These are phyloP conservation scores for Stereum hirsutum DNA, from an alignment of 1,284 basidiomycete genomes.

Conservation along the genomic window DNA sequence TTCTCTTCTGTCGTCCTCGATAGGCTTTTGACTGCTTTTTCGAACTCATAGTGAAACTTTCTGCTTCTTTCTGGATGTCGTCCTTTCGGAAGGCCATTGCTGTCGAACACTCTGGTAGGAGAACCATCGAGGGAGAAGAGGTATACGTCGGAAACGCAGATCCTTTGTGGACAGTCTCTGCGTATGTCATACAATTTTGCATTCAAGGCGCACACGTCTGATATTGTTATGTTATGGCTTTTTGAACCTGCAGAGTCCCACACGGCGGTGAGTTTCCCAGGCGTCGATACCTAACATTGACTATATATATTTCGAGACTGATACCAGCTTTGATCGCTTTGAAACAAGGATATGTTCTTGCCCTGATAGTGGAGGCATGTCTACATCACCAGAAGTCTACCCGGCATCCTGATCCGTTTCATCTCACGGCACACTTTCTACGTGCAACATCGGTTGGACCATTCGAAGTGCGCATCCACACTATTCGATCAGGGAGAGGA, in stretches of 20 bases:
- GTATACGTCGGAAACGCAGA: neutral
- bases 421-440: slow-evolving; percentile 51
- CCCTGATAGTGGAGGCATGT: slow-evolving; percentile 42
- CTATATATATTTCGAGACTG: neutral
- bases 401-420: slow-evolving; percentile 42
- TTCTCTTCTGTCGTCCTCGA: no score
- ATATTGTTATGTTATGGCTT: neutral
- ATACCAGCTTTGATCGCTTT: neutral
- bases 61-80: no score
- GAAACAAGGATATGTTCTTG: slow-evolving; percentile 44
- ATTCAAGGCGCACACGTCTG: neutral
- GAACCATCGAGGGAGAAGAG: no score
- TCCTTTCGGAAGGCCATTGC: no score
- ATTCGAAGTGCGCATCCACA: slow-evolving; percentile 37
- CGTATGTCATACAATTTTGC: neutral
- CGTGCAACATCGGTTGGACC: slow-evolving; percentile 27
- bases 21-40: no score
- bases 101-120: no score
- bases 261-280: slow-evolving; percentile 36
- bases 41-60: no score
- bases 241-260: slow-evolving; percentile 28
- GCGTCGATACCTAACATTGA: neutral
- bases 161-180: neutral
- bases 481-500: slow-evolving; percentile 34
- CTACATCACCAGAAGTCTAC: slow-evolving; percentile 37